Evolutionary conservation across 2,329 filamentous ascomycete species (phyloP).

Genomic region (Fusarium mangiferae): DNA sequence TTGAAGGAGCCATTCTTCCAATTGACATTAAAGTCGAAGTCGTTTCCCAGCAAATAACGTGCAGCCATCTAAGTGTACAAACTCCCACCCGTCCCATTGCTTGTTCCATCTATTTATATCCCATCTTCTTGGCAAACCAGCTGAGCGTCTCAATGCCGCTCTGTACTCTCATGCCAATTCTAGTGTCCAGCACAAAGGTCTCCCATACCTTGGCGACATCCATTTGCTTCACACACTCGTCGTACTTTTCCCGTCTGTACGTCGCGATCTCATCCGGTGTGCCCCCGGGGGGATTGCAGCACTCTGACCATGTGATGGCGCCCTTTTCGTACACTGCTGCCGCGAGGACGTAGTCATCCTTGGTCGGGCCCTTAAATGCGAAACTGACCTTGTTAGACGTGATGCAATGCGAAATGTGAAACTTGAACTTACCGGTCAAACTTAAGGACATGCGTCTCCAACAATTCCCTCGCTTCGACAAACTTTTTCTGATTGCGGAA

Average conservation of each 20-base stretch:
- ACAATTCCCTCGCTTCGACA: conserved; percentile 71
- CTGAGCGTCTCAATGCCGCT: conserved; percentile 73
- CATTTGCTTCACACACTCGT: conserved; percentile 72
- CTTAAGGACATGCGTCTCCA: conserved; percentile 72
- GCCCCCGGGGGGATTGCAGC: conserved; percentile 52
- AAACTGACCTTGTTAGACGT: conserved; percentile 49
- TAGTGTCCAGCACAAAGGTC: conserved; percentile 76
- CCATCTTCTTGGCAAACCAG: conserved; percentile 61
- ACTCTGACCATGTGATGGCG: conserved; percentile 81
- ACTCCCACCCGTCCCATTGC: neutral
- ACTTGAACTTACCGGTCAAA: conserved; percentile 69
- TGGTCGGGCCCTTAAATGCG: conserved; percentile 67
- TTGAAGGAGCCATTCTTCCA: neutral
- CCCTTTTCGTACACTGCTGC: conserved; percentile 88
- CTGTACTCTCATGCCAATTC: conserved; percentile 78
- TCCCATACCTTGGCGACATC: conserved; percentile 78
- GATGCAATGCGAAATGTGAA: fast-evolving
- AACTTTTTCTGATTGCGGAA: conserved; percentile 71
- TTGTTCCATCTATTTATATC: conserved; percentile 41
- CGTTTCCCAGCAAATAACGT: neutral
- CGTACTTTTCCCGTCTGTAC: conserved; percentile 60
- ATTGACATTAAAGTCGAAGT: neutral
- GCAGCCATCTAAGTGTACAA: conserved; percentile 27
- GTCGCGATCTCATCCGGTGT: conserved; percentile 47
- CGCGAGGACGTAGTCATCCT: conserved; percentile 77